A percentile compares a stretch with the other conserved stretches of the same genome.
phyloP scores from a whole-genome alignment of 106 monocot species.

The Ottelia alismoides region DNA sequence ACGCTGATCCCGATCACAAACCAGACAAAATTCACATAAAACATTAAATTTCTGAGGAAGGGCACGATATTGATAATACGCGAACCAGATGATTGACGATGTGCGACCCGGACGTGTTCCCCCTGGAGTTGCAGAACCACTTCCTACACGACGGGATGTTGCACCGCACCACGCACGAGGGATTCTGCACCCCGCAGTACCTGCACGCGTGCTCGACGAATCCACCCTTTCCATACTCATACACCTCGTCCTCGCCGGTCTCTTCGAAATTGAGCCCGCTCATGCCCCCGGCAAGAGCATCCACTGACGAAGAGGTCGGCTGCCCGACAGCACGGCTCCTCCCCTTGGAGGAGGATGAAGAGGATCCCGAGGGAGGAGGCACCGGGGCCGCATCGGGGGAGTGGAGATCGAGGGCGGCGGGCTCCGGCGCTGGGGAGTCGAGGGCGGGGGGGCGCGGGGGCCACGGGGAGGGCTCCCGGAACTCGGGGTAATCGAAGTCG shows the following conservation, averaged over 20 bases:
- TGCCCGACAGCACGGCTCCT: conserved; percentile 2
- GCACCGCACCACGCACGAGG: conserved; percentile 88
- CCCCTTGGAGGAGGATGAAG: conserved; percentile 12
- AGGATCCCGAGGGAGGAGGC: not conserved
- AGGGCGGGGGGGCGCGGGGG: conserved; percentile 29
- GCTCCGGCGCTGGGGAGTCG: not conserved
- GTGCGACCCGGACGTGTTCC: conserved; percentile 94
- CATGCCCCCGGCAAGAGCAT: conserved; percentile 47
- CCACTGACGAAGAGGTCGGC: no score
- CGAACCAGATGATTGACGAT: conserved; percentile 95
- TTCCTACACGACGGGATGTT: conserved; percentile 85
- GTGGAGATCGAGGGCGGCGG: conserved; percentile 1
- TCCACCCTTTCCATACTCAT: conserved; percentile 52
- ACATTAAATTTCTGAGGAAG: no score
- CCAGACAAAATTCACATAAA: no score
- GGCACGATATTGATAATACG: no score
- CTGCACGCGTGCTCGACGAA: conserved; percentile 86
- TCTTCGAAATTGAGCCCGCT: conserved; percentile 78
- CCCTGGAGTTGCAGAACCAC: conserved; percentile 97
- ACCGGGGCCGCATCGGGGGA: conserved; percentile 9
- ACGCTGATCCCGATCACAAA: no score
- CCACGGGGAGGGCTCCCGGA: conserved; percentile 79
- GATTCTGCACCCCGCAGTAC: conserved; percentile 92
- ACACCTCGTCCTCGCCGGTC: conserved; percentile 62
- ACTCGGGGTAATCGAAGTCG: conserved; percentile 70